Percentiles rank a stretch among this genome's conserved stretches.
phyloP scores from a whole-genome alignment of 352 stramenopile genomes.

The Phytophthora gonapodyides region DNA sequence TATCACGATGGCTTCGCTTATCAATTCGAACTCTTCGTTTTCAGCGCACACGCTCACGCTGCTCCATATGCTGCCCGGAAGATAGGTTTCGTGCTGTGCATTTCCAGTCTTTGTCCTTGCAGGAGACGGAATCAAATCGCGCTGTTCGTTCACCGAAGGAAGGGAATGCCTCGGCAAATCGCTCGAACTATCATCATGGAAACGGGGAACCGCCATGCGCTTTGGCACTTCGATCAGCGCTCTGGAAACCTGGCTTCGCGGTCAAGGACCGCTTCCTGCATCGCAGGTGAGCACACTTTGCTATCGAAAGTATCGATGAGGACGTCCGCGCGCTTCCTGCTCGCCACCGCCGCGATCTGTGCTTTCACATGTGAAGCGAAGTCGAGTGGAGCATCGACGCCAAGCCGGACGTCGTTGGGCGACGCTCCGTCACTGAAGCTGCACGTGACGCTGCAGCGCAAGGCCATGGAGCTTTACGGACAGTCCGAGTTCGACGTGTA shows the following conservation, averaged over 20 bases:
- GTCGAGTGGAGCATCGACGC: too few species aligned
- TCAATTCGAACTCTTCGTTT: background rate
- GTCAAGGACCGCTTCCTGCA: too few species aligned
- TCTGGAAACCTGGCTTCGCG: conserved; percentile 19
- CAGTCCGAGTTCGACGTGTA: conserved; percentile 33
- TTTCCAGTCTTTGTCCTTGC: conserved; percentile 2
- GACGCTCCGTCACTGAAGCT: conserved; percentile 38
- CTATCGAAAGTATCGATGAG: background rate
- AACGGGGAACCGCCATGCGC: conserved; percentile 2
- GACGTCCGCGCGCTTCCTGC: background rate
- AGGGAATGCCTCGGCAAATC: conserved; percentile 7
- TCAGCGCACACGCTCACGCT: background rate
- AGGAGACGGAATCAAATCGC: background rate
- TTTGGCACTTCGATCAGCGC: background rate
- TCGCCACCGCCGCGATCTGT: too few species aligned
- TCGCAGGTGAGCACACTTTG: too few species aligned
- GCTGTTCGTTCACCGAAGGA: too few species aligned
- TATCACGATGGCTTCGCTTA: too few species aligned
- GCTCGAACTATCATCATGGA: conserved; percentile 15
- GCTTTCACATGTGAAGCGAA: too few species aligned
- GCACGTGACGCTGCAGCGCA: conserved; percentile 40
- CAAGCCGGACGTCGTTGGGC: conserved; percentile 7
- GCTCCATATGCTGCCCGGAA: conserved; percentile 1
- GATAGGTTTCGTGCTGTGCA: conserved; percentile 14
- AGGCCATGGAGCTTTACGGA: conserved; percentile 26